Conservation (phyloP, 2,329 filamentous ascomycete species). For the Allantophomopsis cytisporea region DNA sequence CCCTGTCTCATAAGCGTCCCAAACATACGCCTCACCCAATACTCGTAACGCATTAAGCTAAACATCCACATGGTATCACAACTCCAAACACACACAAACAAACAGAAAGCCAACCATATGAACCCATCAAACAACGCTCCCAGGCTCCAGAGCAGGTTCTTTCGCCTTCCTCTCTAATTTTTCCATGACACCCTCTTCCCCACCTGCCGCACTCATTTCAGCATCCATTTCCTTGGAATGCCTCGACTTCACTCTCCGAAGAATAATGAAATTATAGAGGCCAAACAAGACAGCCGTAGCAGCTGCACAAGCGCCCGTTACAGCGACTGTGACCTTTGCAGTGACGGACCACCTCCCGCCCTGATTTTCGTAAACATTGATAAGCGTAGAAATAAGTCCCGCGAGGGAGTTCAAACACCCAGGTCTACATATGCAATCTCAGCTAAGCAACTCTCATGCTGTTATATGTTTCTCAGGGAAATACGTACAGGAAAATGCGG, state of each 20-base stretch:
- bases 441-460: no score
- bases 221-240: constrained; percentile 12
- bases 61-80: neutral
- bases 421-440: constrained; percentile 3
- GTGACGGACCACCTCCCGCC: constrained; percentile 11
- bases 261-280: constrained; percentile 13
- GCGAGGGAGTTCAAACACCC: constrained; percentile 12
- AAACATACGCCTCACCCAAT: no score
- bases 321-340: constrained; percentile 13
- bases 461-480: neutral
- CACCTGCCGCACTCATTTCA: neutral
- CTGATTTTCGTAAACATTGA: constrained; percentile 12
- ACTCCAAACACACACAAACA: neutral
- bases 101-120: neutral
- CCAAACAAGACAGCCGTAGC: constrained; percentile 11
- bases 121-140: constrained; percentile 8
- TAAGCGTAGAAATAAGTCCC: constrained; percentile 13
- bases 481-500: constrained; percentile 10
- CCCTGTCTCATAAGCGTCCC: no score
- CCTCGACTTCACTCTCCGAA: constrained; percentile 10
- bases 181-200: constrained; percentile 5
- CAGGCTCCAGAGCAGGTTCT: constrained; percentile 9
- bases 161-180: constrained; percentile 9
- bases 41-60: no score
- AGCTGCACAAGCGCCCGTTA: constrained; percentile 8